Conservation (phyloP, 148 eudicot species). For the Rhododendron mucronatum region DNA sequence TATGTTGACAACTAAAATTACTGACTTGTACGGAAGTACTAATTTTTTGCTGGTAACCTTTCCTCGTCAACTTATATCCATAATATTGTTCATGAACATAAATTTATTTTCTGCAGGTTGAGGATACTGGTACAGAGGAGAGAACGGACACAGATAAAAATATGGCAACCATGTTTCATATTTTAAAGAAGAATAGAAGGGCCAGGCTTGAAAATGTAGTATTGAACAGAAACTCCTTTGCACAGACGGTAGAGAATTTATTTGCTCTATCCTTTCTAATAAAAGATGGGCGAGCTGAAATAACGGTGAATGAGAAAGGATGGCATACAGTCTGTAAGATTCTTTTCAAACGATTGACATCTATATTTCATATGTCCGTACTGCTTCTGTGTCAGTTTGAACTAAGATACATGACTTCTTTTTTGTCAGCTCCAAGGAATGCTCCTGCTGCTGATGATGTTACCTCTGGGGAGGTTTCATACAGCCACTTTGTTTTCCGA, state of each 20-base stretch:
- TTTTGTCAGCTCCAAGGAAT: conserved; percentile 71
- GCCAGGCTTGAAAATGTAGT: conserved; percentile 66
- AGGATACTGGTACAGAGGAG: conserved; percentile 44
- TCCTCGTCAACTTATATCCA: background rate
- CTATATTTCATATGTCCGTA: background rate
- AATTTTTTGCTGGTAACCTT: background rate
- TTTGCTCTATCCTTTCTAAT: conserved; percentile 87
- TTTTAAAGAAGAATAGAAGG: conserved; percentile 53
- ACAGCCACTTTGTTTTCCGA: conserved; percentile 77
- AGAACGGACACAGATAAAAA: conserved; percentile 88
- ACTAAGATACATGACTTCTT: background rate
- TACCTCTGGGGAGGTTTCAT: conserved; percentile 64
- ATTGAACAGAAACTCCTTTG: conserved; percentile 65
- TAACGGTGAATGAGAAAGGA: conserved; percentile 53
- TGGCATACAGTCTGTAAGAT: conserved; percentile 61
- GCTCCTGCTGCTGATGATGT: conserved; percentile 80
- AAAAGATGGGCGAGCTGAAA: conserved; percentile 87
- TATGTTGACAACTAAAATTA: background rate
- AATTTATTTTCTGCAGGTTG: conserved; percentile 49
- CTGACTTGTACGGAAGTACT: background rate
- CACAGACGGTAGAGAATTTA: conserved; percentile 86
- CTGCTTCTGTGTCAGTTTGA: background rate
- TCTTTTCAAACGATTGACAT: no score
- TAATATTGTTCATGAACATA: background rate
- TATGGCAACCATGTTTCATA: conserved; percentile 78